These are phyloP conservation scores for Zymoseptoria tritici DNA, from an alignment of 2,329 filamentous ascomycete genomes.

Conservation along the genomic window DNA sequence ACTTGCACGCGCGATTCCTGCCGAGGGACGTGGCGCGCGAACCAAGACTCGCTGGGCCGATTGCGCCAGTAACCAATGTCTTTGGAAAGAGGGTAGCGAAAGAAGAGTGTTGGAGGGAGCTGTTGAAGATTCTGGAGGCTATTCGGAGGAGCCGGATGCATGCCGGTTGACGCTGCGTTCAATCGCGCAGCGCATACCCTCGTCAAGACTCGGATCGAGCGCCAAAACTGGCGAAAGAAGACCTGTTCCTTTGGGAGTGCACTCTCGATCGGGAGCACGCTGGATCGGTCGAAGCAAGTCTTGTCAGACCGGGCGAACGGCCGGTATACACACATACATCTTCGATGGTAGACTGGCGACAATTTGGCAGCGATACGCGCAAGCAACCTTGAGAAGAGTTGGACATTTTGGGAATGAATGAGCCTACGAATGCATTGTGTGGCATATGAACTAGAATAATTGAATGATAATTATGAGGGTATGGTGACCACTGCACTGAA, in stretches of 20 bases:
- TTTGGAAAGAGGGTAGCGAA: constrained; percentile 45
- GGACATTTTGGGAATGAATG: background rate
- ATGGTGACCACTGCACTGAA: background rate
- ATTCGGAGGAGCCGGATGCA: constrained; percentile 18
- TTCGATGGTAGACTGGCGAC: background rate
- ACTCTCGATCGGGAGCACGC: too few relatives aligned
- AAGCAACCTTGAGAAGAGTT: background rate
- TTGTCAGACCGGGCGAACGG: background rate
- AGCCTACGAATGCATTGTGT: background rate
- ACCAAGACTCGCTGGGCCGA: constrained; percentile 26
- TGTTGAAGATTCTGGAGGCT: constrained; percentile 33
- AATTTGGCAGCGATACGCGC: background rate
- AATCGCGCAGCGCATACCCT: too few relatives aligned
- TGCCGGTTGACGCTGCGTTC: too few relatives aligned
- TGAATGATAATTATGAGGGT: background rate
- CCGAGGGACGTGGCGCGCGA: constrained; percentile 13
- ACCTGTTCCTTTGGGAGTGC: too few relatives aligned
- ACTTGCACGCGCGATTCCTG: constrained; percentile 31
- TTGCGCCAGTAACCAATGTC: constrained; percentile 38
- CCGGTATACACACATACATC: background rate
- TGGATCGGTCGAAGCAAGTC: background rate
- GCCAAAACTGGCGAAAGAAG: too few relatives aligned
- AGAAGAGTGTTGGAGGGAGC: constrained; percentile 40
- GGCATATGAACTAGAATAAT: background rate
- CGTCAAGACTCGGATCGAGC: too few relatives aligned